Evolutionary conservation across 345 rosid genomes (phyloP).

Genomic region (Garcia nutans): DNA sequence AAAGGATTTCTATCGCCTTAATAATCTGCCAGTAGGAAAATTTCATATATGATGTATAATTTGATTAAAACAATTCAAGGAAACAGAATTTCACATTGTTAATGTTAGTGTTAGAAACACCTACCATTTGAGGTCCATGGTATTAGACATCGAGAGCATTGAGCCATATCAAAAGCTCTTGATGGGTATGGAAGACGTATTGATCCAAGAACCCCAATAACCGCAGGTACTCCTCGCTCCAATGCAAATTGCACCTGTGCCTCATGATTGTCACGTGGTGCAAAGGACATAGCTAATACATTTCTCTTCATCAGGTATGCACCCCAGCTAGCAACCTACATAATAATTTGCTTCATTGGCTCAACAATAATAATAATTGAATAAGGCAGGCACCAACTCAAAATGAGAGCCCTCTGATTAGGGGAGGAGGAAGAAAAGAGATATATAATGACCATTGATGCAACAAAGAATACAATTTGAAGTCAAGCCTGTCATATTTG

Average conservation of each 20-base stretch:
- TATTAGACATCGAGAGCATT: conserved; percentile 92
- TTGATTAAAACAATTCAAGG: not conserved
- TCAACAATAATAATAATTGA: conserved; percentile 4
- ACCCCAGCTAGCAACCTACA: conserved; percentile 99
- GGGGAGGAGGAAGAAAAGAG: not conserved
- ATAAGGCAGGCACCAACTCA: not conserved
- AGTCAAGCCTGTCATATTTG: not conserved
- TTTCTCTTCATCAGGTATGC: conserved; percentile 87
- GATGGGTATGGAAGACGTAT: conserved; percentile 87
- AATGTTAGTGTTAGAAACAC: conserved; percentile 14
- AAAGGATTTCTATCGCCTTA: not conserved
- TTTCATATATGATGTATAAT: not conserved
- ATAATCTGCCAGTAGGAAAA: not conserved
- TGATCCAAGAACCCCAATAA: conserved; percentile 89
- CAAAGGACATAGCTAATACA: conserved; percentile 88
- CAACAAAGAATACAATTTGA: not conserved
- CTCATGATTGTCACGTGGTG: conserved; percentile 94
- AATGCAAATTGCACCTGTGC: conserved; percentile 99
- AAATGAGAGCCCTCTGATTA: not conserved
- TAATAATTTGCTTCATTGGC: conserved; percentile 9
- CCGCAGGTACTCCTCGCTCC: conserved; percentile 94
- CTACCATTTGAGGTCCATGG: conserved; percentile 88
- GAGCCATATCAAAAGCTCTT: conserved; percentile 97
- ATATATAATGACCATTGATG: not conserved
- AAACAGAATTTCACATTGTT: conserved; percentile 8